These are phyloP conservation scores for Apophysomyces ossiformis DNA, from an alignment of 371 early-diverging fungal genomes.

Conservation along the genomic window DNA sequence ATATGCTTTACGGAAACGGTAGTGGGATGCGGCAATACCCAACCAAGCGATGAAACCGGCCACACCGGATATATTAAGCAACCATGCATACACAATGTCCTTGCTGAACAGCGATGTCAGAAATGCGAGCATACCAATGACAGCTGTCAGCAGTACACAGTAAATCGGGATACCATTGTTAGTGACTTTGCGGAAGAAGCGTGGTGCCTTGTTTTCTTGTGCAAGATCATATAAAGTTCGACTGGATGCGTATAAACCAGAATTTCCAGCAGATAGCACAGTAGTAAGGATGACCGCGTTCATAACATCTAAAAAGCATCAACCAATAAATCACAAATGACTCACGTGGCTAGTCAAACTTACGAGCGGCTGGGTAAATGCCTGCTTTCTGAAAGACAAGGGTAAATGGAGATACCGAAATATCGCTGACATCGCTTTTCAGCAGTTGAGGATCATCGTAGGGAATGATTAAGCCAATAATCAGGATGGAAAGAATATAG, in stretches of 20 bases:
- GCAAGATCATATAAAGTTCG: slow-evolving; percentile 70
- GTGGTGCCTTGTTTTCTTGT: slow-evolving; percentile 62
- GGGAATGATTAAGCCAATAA: slow-evolving; percentile 73
- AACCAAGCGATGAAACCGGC: slow-evolving; percentile 84
- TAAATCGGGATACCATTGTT: slow-evolving; percentile 58
- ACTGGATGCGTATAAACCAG: slow-evolving; percentile 73
- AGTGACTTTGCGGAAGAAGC: slow-evolving; percentile 47
- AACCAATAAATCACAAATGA: neutral
- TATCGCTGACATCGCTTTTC: slow-evolving; percentile 44
- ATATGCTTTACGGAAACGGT: slow-evolving; percentile 83
- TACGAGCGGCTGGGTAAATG: slow-evolving; percentile 41
- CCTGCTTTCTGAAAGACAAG: slow-evolving; percentile 66
- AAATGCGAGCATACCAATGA: slow-evolving; percentile 60
- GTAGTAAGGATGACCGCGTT: slow-evolving; percentile 58
- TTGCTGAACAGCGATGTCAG: slow-evolving; percentile 53
- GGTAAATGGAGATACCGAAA: slow-evolving; percentile 72
- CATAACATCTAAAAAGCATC: slow-evolving; percentile 33
- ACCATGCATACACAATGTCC: slow-evolving; percentile 22
- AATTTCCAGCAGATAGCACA: slow-evolving; percentile 70
- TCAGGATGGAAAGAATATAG: slow-evolving; percentile 66
- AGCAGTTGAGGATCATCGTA: slow-evolving; percentile 61
- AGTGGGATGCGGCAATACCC: slow-evolving; percentile 76
- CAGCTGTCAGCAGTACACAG: slow-evolving; percentile 54
- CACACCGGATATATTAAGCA: slow-evolving; percentile 71
- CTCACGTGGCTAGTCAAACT: neutral